Conservation (phyloP, 1,139 yeast species). For the Magnusiomyces paraingens region DNA sequence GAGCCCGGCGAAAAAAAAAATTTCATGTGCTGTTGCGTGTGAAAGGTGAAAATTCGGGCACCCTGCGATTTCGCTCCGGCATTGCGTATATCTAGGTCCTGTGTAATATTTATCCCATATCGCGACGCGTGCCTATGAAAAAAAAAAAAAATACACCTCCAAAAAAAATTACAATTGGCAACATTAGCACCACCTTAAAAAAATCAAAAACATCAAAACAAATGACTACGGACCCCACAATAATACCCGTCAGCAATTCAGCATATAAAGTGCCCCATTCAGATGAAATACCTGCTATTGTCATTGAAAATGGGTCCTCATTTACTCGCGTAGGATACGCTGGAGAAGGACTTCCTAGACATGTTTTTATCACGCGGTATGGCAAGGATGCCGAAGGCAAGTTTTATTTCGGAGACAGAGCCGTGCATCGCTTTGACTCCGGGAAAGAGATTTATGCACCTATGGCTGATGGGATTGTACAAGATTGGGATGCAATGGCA, state of each 20-base stretch:
- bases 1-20: neutral
- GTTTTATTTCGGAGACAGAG: slow-evolving; percentile 32
- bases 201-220: neutral
- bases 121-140: neutral
- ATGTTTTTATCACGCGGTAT: slow-evolving; percentile 59
- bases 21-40: neutral
- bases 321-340: slow-evolving; percentile 85
- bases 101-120: neutral
- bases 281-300: slow-evolving; percentile 67
- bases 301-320: slow-evolving; percentile 84
- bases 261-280: slow-evolving; percentile 18
- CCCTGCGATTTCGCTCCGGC: neutral
- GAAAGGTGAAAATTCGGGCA: neutral
- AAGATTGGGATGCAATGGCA: slow-evolving; percentile 43
- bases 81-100: neutral
- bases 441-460: slow-evolving; percentile 37
- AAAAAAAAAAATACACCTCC: neutral
- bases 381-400: slow-evolving; percentile 26
- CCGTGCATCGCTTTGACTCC: slow-evolving; percentile 30
- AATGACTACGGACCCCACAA: neutral
- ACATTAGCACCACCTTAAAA: neutral
- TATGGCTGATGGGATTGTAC: slow-evolving; percentile 37
- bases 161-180: neutral
- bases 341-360: slow-evolving; percentile 83
- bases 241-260: neutral